Evolutionary conservation across 139 green algal species (phyloP).

Genomic region (Coelastrella sp.): DNA sequence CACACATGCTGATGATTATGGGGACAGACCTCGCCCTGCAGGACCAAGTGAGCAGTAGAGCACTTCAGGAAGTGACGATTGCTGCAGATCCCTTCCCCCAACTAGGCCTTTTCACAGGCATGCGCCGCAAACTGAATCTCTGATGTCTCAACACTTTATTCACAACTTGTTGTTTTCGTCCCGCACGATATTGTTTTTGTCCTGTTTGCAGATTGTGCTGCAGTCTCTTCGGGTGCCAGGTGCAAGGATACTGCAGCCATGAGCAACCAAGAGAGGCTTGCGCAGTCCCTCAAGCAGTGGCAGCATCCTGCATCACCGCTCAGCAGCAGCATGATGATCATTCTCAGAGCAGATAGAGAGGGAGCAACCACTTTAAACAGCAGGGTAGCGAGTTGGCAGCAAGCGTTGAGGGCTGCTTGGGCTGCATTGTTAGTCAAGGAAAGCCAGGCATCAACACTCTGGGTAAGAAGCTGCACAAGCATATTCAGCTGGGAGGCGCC

Average conservation of each 20-base stretch:
- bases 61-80: neutral
- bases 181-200: neutral
- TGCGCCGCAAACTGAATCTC: too few species aligned
- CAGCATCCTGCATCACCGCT: conserved; percentile 23
- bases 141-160: too few species aligned
- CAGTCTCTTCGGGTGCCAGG: neutral
- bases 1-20: neutral
- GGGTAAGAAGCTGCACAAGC: neutral
- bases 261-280: conserved; percentile 5
- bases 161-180: too few species aligned
- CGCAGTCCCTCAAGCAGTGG: neutral
- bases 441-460: conserved; percentile 7
- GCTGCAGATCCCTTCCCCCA: neutral
- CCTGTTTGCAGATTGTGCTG: conserved; percentile 5
- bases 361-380: neutral
- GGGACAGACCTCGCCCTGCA: too few species aligned
- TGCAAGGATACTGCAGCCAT: neutral
- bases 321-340: neutral
- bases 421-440: conserved; percentile 5
- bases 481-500: too few species aligned
- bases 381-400: neutral
- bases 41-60: neutral
- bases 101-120: too few species aligned
- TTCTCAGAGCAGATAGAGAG: neutral
- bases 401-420: conserved; percentile 30